Evolutionary conservation across 148 eudicot species (phyloP), one percentile per base, ranked within the genome.

Genomic region (Camellia granthamiana): DNA sequence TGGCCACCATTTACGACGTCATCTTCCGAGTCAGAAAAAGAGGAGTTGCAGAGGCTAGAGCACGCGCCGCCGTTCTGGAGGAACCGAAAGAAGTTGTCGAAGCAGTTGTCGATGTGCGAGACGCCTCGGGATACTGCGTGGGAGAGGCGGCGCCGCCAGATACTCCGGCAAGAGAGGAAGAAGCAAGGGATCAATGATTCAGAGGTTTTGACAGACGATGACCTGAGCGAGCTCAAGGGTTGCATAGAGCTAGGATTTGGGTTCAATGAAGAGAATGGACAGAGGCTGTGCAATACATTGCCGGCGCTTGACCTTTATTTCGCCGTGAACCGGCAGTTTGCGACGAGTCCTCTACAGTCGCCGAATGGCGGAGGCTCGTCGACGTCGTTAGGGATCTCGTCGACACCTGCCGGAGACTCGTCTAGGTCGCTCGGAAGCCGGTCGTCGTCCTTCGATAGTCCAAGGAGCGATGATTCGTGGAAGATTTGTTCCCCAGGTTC

Each of bases 221-320:
- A 93, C 68, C 81, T 95, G 21, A 79, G 81, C 6, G 98, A 95
- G 87, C 85, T 93, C 14, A 95, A 88, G 76, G 98, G 91, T 0
- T 82, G 91, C 46, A 95, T 95, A 59, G 96, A 95, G 88, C 83
- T 95, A 0, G 98, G 98, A 0, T 95, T 95, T 21, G 97, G 97
- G 55, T 95, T 95, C 82, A 86, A 89, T 52, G 96, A 92, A 75
- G 90, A 89, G 55, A 87, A 82, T 0, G 90, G 91, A 0, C 93
- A 90, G 18, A 80, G 68, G 61, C 81, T 95, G 4, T 88, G 96
- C 77, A 79, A 84, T 56, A 93, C 96, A 0, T 67, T 95, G 58
- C 98, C 98, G 0, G 98, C 96, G 0, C 78, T 95, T 19, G 96
- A 95, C 81, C 85, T 93, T 15, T 93, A 95, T 70, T 95, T 95